Evolutionary conservation across 1,284 basidiomycete species (phyloP).

Genomic region (Trichosporon faecale): DNA sequence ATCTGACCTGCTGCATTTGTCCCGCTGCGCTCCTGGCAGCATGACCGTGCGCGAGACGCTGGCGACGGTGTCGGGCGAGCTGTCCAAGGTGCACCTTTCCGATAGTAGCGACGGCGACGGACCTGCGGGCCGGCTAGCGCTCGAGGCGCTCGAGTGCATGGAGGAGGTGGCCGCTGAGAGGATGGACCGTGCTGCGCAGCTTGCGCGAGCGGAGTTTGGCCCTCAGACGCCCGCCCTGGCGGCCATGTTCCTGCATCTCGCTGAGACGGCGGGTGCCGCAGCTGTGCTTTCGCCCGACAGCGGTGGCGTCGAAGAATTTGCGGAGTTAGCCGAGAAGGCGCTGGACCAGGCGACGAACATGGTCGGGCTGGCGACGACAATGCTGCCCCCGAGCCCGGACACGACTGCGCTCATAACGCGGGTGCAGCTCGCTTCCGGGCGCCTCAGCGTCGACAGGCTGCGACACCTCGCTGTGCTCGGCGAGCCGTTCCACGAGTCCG

Average conservation of each 20-base stretch:
- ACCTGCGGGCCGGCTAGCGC: conserved; percentile 35
- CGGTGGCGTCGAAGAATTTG: conserved; percentile 37
- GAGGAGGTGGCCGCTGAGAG: conserved; percentile 48
- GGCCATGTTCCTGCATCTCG: conserved; percentile 42
- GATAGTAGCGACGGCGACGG: conserved; percentile 35
- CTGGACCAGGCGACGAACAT: conserved; percentile 49
- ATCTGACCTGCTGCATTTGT: conserved; percentile 28
- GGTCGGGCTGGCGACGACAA: conserved; percentile 40
- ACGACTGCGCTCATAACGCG: conserved; percentile 45
- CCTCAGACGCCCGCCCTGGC: conserved; percentile 40
- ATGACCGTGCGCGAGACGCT: conserved; percentile 23
- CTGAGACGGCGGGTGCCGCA: conserved; percentile 37
- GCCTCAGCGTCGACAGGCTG: conserved; percentile 39
- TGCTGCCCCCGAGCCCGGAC: conserved; percentile 31
- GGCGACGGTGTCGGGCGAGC: background rate
- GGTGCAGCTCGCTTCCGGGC: conserved; percentile 45
- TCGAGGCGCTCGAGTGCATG: conserved; percentile 38
- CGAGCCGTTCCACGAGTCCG: conserved; percentile 42
- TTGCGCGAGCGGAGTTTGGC: conserved; percentile 62
- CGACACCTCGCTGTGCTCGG: conserved; percentile 38
- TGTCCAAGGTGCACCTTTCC: background rate
- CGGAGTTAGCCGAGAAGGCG: conserved; percentile 48
- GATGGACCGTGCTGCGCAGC: conserved; percentile 96
- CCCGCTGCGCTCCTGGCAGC: conserved; percentile 30
- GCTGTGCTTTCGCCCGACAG: conserved; percentile 35